A percentile compares a stretch with the other conserved stretches of the same genome.
Conservation (phyloP, 148 eudicot species). For the Chenopodium album region DNA sequence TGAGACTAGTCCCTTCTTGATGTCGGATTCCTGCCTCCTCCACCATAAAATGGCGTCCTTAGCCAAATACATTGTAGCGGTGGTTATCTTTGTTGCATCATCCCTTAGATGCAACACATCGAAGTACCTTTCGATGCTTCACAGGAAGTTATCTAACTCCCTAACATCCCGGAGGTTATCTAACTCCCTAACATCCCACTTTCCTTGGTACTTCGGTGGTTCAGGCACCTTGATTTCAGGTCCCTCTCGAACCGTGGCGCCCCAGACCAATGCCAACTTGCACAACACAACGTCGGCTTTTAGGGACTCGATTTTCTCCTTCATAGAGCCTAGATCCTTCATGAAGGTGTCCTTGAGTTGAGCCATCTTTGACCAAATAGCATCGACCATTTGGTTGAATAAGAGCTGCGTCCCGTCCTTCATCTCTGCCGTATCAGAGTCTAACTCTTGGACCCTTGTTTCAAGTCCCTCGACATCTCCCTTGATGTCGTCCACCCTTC, state of each 20-base stretch:
- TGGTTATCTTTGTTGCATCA: background rate
- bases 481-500: no score
- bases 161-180: no score
- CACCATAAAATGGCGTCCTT: constrained; percentile 4
- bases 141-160: background rate
- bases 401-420: no score
- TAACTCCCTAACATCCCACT: background rate
- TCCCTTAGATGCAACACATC: background rate
- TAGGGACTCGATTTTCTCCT: no score
- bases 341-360: no score
- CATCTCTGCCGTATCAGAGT: no score
- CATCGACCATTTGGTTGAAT: no score
- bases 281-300: background rate
- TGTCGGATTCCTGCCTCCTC: background rate
- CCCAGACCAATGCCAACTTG: background rate
- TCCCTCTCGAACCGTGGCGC: background rate
- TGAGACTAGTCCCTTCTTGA: background rate
- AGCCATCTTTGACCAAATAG: no score
- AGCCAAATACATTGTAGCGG: background rate
- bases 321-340: background rate
- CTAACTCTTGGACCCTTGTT: no score
- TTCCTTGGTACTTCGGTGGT: background rate
- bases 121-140: background rate
- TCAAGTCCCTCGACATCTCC: background rate
- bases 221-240: background rate